Evolutionary conservation across 768 basidiomycete genomes (phyloP).

Genomic region (Podaxis pistillaris): DNA sequence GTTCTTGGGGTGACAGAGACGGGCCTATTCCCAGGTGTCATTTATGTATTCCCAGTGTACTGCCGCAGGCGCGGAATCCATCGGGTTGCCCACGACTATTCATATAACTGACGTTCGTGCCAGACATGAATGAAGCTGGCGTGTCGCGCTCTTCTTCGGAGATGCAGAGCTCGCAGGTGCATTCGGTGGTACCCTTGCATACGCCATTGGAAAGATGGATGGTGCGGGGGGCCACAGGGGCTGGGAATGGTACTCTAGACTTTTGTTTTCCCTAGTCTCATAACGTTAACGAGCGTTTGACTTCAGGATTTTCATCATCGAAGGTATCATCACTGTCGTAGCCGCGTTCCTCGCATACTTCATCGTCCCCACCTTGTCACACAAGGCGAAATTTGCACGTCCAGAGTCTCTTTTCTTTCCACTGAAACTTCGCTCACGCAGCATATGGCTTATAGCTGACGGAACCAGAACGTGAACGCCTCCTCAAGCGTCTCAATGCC

Average conservation of each 20-base stretch:
- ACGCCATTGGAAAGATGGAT: slow-evolving; percentile 57
- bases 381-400: slow-evolving; percentile 54
- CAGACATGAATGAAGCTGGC: slow-evolving; percentile 57
- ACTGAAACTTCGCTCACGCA: slow-evolving; percentile 26
- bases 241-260: slow-evolving; percentile 52
- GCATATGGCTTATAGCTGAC: slow-evolving; percentile 42
- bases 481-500: slow-evolving; percentile 46
- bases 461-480: slow-evolving; percentile 45
- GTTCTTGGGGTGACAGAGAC: slow-evolving; percentile 59
- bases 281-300: not conserved
- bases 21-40: slow-evolving; percentile 55
- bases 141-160: slow-evolving; percentile 62
- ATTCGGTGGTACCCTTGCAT: slow-evolving; percentile 64
- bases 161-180: slow-evolving; percentile 63
- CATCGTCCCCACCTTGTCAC: slow-evolving; percentile 58
- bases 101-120: not conserved
- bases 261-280: not conserved
- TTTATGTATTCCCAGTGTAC: slow-evolving; percentile 59
- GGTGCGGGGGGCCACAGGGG: slow-evolving; percentile 57
- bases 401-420: not conserved
- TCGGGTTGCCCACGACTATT: not conserved
- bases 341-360: slow-evolving; percentile 50
- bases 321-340: slow-evolving; percentile 49
- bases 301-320: slow-evolving; percentile 56
- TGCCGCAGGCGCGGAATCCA: slow-evolving; percentile 31